A percentile compares a stretch with the other conserved stretches of the same genome.
These are phyloP conservation scores for Acacia concinna DNA, from an alignment of 331 rosid genomes.

Conservation along the genomic window DNA sequence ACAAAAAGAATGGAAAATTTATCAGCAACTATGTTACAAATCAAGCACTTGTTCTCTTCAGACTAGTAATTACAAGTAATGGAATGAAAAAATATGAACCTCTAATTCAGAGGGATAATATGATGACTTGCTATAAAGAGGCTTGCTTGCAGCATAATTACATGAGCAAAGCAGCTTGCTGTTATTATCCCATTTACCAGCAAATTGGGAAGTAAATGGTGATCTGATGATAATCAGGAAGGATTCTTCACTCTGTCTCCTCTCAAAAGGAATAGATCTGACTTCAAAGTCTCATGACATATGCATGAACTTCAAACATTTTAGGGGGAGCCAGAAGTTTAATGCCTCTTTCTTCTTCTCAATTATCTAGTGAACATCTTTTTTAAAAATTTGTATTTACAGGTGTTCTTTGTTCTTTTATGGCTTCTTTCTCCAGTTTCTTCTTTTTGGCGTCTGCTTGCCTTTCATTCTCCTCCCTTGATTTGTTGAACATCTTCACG, in stretches of 20 bases:
- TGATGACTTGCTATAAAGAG: slow-evolving; percentile 19
- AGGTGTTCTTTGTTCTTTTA: slow-evolving; percentile 67
- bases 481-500: slow-evolving; percentile 85
- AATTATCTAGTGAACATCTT: slow-evolving; percentile 41
- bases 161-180: slow-evolving; percentile 30
- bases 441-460: slow-evolving; percentile 86
- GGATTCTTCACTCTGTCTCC: neutral
- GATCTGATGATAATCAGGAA: slow-evolving; percentile 5
- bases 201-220: slow-evolving; percentile 17
- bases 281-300: slow-evolving; percentile 8
- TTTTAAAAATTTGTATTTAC: slow-evolving; percentile 43
- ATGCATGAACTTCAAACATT: slow-evolving; percentile 14
- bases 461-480: slow-evolving; percentile 87
- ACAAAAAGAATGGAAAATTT: slow-evolving; percentile 29
- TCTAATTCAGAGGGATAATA: slow-evolving; percentile 11
- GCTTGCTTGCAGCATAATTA: slow-evolving; percentile 34
- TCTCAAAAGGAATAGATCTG: slow-evolving; percentile 13
- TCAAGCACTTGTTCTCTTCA: neutral
- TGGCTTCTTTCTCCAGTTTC: slow-evolving; percentile 88
- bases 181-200: slow-evolving; percentile 29
- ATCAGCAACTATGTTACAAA: slow-evolving; percentile 29
- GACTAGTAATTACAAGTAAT: slow-evolving; percentile 10
- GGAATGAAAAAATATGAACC: slow-evolving; percentile 10
- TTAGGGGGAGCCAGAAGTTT: slow-evolving; percentile 26
- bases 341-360: slow-evolving; percentile 8